Conservation (phyloP, 306 rosid species). For the Rosa persica region DNA sequence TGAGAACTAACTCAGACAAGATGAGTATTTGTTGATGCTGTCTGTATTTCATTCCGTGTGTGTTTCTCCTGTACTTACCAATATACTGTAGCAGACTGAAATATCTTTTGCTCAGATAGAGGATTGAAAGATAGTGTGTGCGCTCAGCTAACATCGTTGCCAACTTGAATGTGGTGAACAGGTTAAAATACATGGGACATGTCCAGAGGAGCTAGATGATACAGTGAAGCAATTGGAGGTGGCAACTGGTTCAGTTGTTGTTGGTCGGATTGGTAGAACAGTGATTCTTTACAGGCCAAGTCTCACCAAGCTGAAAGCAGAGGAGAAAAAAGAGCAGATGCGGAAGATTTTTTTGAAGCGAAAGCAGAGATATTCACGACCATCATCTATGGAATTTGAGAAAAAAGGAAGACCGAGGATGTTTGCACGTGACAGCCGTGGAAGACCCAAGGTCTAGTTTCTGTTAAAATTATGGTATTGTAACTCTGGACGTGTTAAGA, state of each 20-base stretch:
- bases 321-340: conserved; percentile 65
- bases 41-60: not conserved
- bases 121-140: not conserved
- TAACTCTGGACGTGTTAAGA: not conserved
- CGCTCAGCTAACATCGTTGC: not conserved
- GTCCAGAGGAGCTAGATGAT: conserved; percentile 84
- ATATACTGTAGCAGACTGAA: not conserved
- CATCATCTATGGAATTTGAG: conserved; percentile 48
- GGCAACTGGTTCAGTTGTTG: conserved; percentile 71
- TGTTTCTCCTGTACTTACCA: not conserved
- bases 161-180: conserved; percentile 34
- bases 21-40: not conserved
- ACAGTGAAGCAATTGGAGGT: conserved; percentile 64
- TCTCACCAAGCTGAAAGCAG: conserved; percentile 75
- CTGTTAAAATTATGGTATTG: not conserved
- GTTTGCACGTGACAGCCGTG: conserved; percentile 50
- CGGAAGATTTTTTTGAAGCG: conserved; percentile 42
- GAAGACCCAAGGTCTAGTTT: conserved; percentile 48
- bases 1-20: not conserved
- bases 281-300: conserved; percentile 79
- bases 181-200: conserved; percentile 81
- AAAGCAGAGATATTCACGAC: conserved; percentile 32
- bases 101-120: not conserved
- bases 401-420: conserved; percentile 31
- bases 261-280: conserved; percentile 75